A percentile compares a stretch with the other conserved stretches of the same genome.
These are phyloP conservation scores for Durusdinium trenchii DNA, from an alignment of 73 alveolate species.

Conservation along the genomic window DNA sequence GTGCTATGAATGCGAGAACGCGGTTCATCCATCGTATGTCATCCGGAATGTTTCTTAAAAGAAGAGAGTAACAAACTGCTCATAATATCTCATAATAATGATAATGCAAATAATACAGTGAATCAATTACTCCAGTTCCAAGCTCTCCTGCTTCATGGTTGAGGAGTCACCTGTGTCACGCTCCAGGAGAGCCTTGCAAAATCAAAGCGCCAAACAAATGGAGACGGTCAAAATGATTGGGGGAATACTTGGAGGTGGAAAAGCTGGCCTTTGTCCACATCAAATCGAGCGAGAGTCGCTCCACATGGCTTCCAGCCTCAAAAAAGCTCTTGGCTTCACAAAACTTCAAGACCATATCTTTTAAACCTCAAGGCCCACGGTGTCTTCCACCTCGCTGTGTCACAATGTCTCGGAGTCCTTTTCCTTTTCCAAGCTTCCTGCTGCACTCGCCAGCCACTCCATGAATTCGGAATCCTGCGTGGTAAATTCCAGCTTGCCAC, in stretches of 20 bases:
- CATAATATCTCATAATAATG: no score
- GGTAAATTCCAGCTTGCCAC: conserved; percentile 43
- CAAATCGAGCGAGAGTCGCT: conserved; percentile 70
- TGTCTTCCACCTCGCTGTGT: background rate
- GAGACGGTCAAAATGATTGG: background rate
- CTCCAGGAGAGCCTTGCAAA: conserved; percentile 54
- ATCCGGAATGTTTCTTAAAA: background rate
- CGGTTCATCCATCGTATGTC: background rate
- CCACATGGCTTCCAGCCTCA: conserved; percentile 89
- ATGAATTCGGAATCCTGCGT: conserved; percentile 54
- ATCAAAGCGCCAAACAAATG: background rate
- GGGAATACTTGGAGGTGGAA: background rate
- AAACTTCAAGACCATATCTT: no score
- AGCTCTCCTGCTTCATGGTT: conserved; percentile 39
- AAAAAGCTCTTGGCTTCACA: no score
- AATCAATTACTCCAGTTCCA: background rate
- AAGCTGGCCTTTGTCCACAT: conserved; percentile 63
- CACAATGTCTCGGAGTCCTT: background rate
- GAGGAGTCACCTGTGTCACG: conserved; percentile 34
- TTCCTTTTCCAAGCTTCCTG: conserved; percentile 6
- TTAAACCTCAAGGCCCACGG: no score
- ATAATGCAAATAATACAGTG: no score
- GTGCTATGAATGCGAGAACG: background rate
- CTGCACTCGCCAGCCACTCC: conserved; percentile 78
- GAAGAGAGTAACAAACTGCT: background rate